A percentile compares a stretch with the other conserved stretches of the same genome.
Evolutionary conservation across 2,329 filamentous ascomycete species (phyloP).

Genomic region (Xylaria hypoxylon): DNA sequence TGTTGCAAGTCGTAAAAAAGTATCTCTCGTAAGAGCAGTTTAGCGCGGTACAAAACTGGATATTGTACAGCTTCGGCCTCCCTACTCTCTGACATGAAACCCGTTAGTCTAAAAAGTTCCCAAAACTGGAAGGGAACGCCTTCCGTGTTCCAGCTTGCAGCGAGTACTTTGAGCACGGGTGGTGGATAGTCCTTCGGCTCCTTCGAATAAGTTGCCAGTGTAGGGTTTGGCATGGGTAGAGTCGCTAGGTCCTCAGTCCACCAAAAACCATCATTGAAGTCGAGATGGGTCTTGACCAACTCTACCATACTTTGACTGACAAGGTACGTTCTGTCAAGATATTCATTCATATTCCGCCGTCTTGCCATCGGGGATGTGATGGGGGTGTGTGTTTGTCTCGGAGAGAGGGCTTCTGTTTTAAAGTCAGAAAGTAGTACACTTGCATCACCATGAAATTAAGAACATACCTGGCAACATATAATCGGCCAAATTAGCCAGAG

Average conservation of each 20-base stretch:
- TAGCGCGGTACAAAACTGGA: constrained; percentile 65
- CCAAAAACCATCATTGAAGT: constrained; percentile 69
- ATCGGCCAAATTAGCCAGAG: constrained; percentile 61
- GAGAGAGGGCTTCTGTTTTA: constrained; percentile 58
- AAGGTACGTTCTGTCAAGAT: constrained; percentile 60
- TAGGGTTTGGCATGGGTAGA: constrained; percentile 55
- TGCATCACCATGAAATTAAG: constrained; percentile 8
- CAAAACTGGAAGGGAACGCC: constrained; percentile 64
- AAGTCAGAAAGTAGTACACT: constrained; percentile 41
- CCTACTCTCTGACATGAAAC: constrained; percentile 61
- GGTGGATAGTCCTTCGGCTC: constrained; percentile 58
- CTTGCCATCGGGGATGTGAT: constrained; percentile 62
- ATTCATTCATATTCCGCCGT: constrained; percentile 64
- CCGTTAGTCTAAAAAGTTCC: constrained; percentile 63
- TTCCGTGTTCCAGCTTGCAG: constrained; percentile 63
- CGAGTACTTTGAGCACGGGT: constrained; percentile 63
- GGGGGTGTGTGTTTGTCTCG: constrained; percentile 62
- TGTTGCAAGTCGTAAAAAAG: constrained; percentile 66
- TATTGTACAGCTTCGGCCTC: constrained; percentile 61
- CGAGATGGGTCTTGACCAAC: constrained; percentile 59
- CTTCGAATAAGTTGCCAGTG: constrained; percentile 54
- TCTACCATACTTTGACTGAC: constrained; percentile 55
- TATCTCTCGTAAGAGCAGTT: constrained; percentile 66
- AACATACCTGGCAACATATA: constrained; percentile 62
- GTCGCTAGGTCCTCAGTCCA: constrained; percentile 64